Conservation (phyloP, 768 basidiomycete species). For the Trametes punicea region DNA sequence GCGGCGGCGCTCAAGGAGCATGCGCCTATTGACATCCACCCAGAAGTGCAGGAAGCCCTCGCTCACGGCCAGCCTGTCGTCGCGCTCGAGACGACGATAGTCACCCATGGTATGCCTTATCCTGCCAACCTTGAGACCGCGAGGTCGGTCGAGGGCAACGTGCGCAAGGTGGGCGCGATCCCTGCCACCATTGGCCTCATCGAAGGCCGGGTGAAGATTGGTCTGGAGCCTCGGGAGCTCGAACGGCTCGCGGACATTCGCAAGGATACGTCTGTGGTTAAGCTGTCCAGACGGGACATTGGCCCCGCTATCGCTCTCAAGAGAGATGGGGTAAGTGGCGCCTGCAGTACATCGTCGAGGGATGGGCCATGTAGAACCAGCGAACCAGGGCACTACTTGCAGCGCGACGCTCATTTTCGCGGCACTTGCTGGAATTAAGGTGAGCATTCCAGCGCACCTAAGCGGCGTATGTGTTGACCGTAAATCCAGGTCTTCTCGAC, state of each 20-base stretch:
- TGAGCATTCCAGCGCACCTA: conserved; percentile 27
- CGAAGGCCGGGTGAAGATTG: conserved; percentile 82
- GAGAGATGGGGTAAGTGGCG: conserved; percentile 49
- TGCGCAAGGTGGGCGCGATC: conserved; percentile 69
- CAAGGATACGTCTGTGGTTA: conserved; percentile 41
- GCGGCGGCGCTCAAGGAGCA: conserved; percentile 22
- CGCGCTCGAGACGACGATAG: conserved; percentile 87
- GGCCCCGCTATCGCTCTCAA: conserved; percentile 65
- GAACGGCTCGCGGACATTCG: conserved; percentile 59
- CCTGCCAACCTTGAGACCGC: conserved; percentile 75
- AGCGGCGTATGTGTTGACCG: conserved; percentile 5
- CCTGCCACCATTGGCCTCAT: conserved; percentile 92
- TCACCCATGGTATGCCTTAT: conserved; percentile 89
- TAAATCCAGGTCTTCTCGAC: conserved; percentile 75
- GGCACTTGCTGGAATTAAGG: conserved; percentile 84
- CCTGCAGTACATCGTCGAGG: not conserved
- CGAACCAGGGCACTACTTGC: conserved; percentile 58
- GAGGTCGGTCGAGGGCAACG: conserved; percentile 64
- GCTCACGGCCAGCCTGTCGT: conserved; percentile 65
- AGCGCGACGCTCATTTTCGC: conserved; percentile 73
- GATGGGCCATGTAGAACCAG: not conserved
- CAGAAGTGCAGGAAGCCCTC: conserved; percentile 83
- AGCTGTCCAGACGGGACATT: conserved; percentile 80
- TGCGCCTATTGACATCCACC: conserved; percentile 60
- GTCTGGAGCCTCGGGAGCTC: conserved; percentile 63